Evolutionary conservation across 768 basidiomycete genomes (phyloP), one percentile per base, ranked within the genome.

Genomic region (Mycena amicta): DNA sequence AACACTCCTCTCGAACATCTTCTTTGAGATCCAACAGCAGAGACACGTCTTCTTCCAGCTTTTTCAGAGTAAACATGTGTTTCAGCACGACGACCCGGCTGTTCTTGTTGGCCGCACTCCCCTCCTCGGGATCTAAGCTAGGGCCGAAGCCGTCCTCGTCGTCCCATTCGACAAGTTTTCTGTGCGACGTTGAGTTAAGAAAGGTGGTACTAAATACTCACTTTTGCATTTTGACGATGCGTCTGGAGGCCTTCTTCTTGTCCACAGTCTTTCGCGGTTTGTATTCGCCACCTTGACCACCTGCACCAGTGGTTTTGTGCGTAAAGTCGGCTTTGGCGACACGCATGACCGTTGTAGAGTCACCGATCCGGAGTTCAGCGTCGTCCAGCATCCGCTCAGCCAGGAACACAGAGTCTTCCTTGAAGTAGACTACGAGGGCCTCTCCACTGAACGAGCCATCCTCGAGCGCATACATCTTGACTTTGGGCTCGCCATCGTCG

Each of bases 351-450:
- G 88, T 85, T 5, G 80, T 80, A 5, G 89, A 73, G 45, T 91
- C 90, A 2, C 95, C 96, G 23, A 96, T 66, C 57, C 93, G 78
- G 59, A 99, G 76, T 71, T 97, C 95, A 2, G 92, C 92, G 58
- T 98, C 96, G 70, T 98, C 95, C 59, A 98, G 77, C 53, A 98
- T 78, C 64, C 80, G 89, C 60, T 92, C 68, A 8, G 95, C 96
- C 53, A 98, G 79, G 3, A 77, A 74, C 20, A 98, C 97, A n/a
- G 90, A 93, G 59, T 94, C 95, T 71, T 96, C 94, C 72, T 97
- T 97, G 81, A 98, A 96, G 73, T 92, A 99, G 30, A 98, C 94
- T 56, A 99, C 88, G 63, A 98, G 75, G 2, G 95, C 96, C 64
- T 98, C 96, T 37, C 97, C 96, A 65, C 85, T 97, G 73, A 98